These are phyloP conservation scores for Lachancea waltii DNA, from an alignment of 805 yeast genomes.

Conservation along the genomic window DNA sequence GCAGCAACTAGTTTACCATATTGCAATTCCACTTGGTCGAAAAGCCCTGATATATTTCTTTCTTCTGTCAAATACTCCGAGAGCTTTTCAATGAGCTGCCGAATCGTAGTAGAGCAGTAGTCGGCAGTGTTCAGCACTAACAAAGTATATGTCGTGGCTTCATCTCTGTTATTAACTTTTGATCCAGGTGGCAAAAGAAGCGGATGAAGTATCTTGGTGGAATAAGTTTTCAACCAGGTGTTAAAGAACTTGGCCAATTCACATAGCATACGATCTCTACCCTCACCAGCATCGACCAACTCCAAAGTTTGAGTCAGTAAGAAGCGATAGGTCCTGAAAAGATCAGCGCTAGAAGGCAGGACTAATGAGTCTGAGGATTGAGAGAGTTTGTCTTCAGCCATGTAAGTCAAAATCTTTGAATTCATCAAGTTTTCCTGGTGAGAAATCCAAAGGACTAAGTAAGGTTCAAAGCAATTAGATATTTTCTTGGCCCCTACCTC, in stretches of 20 bases:
- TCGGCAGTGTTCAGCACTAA: conserved; percentile 83
- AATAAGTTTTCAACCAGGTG: conserved; percentile 57
- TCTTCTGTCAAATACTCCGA: conserved; percentile 37
- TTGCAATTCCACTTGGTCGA: conserved; percentile 49
- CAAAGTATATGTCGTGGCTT: conserved; percentile 60
- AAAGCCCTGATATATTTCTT: conserved; percentile 38
- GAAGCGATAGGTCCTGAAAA: conserved; percentile 72
- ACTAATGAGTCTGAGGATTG: conserved; percentile 54
- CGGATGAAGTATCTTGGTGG: conserved; percentile 43
- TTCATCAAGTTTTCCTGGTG: conserved; percentile 68
- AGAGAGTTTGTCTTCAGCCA: conserved; percentile 51
- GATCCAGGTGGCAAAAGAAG: conserved; percentile 39
- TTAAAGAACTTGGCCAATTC: conserved; percentile 55
- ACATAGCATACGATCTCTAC: conserved; percentile 28
- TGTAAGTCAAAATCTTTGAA: conserved; percentile 56
- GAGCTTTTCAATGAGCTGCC: conserved; percentile 65
- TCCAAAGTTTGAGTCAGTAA: conserved; percentile 63
- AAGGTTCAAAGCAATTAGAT: conserved; percentile 77
- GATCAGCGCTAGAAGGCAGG: conserved; percentile 78
- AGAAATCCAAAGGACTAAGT: conserved; percentile 75
- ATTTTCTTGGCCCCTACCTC: conserved; percentile 29
- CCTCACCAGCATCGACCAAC: conserved; percentile 40
- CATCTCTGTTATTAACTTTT: conserved; percentile 40
- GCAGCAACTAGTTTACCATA: conserved; percentile 54
- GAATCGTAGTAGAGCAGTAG: conserved; percentile 71